Conservation (phyloP, 192 early-diverging fungal genomes). For the Gigaspora rosea region DNA sequence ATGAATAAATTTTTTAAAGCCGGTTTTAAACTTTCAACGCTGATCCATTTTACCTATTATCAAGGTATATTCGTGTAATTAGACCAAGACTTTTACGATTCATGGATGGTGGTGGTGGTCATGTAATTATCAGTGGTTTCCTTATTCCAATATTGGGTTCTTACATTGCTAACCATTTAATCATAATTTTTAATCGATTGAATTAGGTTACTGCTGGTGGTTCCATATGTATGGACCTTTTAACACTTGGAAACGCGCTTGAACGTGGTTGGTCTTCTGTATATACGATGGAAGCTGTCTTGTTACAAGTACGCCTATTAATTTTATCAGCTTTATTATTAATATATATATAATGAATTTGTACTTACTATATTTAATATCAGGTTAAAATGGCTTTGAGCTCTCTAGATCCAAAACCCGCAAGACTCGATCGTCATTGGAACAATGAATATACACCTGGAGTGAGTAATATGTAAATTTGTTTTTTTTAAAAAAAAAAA, state of each 20-base stretch:
- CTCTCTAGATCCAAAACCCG: slow-evolving; percentile 43
- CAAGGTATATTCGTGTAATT: slow-evolving; percentile 44
- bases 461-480: slow-evolving; percentile 1
- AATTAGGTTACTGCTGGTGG: slow-evolving; percentile 44
- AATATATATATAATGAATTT: neutral
- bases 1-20: neutral
- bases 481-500: neutral
- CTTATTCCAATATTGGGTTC: too few species aligned
- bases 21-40: neutral
- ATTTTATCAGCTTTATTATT: neutral
- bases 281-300: slow-evolving; percentile 40
- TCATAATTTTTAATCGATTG: neutral
- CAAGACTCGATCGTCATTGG: slow-evolving; percentile 44
- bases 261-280: slow-evolving; percentile 41
- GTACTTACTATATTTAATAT: neutral
- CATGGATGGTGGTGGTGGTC: slow-evolving; percentile 48
- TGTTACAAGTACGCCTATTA: slow-evolving; percentile 32
- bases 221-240: slow-evolving; percentile 44
- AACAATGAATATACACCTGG: slow-evolving; percentile 36
- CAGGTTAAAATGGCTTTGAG: slow-evolving; percentile 40
- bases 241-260: slow-evolving; percentile 34
- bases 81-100: slow-evolving; percentile 44
- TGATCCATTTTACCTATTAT: neutral
- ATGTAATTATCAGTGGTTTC: slow-evolving; percentile 12
- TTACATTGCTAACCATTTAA: neutral